Conservation (phyloP, 176 grass and related monocot species). For the Bromus sterilis region DNA sequence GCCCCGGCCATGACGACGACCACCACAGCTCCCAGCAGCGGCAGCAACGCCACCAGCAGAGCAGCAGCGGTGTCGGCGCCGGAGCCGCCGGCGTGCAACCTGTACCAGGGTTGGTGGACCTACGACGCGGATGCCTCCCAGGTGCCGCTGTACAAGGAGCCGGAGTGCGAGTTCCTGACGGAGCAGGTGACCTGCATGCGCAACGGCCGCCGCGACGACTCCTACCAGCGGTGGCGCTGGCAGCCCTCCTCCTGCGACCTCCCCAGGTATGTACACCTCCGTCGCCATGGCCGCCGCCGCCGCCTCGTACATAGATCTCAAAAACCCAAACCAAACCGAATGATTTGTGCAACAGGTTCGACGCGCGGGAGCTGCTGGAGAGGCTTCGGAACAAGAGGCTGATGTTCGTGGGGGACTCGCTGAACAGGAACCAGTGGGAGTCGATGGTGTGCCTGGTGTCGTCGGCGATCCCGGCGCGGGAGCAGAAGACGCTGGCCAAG, state of each 20-base stretch:
- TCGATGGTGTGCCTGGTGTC: conserved; percentile 79
- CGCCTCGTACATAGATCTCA: neutral
- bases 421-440: conserved; percentile 90
- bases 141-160: conserved; percentile 52
- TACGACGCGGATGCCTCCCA: conserved; percentile 43
- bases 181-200: conserved; percentile 98
- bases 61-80: neutral
- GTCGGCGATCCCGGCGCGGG: conserved; percentile 35
- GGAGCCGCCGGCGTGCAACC: conserved; percentile 40
- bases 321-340: neutral
- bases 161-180: conserved; percentile 77
- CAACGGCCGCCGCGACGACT: conserved; percentile 75
- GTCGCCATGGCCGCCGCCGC: too few relatives aligned
- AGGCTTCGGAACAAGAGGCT: conserved; percentile 65
- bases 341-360: conserved; percentile 11
- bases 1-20: neutral
- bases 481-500: conserved; percentile 51
- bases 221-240: conserved; percentile 83
- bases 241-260: conserved; percentile 57
- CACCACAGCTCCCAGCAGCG: neutral
- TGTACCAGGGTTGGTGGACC: conserved; percentile 60
- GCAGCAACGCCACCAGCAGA: neutral
- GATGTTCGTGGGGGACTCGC: conserved; percentile 82
- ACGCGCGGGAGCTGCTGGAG: conserved; percentile 53
- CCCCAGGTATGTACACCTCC: conserved; percentile 20